These are phyloP conservation scores for Dictyostelium citrinum DNA, from an alignment of 78 protist species.

Conservation along the genomic window DNA sequence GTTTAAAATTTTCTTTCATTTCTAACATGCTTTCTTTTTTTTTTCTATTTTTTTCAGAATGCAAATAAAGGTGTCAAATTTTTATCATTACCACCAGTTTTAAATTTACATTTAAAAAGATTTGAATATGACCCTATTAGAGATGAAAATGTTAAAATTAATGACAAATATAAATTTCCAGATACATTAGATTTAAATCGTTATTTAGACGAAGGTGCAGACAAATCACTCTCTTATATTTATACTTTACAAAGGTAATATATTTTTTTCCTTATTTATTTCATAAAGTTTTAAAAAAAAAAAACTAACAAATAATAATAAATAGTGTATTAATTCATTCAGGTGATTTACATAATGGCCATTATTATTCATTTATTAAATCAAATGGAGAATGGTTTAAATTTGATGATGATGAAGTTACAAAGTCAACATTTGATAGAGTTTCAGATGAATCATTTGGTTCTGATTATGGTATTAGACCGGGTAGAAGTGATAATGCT, in stretches of 20 bases:
- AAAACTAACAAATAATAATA: neutral
- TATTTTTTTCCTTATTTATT: neutral
- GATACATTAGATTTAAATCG: constrained; percentile 52
- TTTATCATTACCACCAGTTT: constrained; percentile 94
- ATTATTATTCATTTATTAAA: constrained; percentile 94
- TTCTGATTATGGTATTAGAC: constrained; percentile 35
- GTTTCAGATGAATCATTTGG: constrained; percentile 93
- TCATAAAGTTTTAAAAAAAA: neutral
- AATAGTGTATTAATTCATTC: constrained; percentile 95
- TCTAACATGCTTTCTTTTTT: neutral
- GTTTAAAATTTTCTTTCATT: neutral
- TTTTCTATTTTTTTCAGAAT: constrained; percentile 18
- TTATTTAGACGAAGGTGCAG: constrained; percentile 61
- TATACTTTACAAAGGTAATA: constrained; percentile 77
- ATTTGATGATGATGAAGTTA: constrained; percentile 96
- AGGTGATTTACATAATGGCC: constrained; percentile 97
- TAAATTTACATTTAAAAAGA: constrained; percentile 96
- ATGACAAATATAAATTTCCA: constrained; percentile 63
- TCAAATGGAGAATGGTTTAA: constrained; percentile 57
- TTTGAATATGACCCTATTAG: constrained; percentile 94
- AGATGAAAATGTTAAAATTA: constrained; percentile 92
- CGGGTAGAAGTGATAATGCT: neutral
- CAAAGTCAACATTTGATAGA: constrained; percentile 47
- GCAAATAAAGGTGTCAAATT: constrained; percentile 92
- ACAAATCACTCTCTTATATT: neutral